These are phyloP conservation scores for Gossypium turneri DNA, from an alignment of 345 rosid genomes.

Conservation along the genomic window DNA sequence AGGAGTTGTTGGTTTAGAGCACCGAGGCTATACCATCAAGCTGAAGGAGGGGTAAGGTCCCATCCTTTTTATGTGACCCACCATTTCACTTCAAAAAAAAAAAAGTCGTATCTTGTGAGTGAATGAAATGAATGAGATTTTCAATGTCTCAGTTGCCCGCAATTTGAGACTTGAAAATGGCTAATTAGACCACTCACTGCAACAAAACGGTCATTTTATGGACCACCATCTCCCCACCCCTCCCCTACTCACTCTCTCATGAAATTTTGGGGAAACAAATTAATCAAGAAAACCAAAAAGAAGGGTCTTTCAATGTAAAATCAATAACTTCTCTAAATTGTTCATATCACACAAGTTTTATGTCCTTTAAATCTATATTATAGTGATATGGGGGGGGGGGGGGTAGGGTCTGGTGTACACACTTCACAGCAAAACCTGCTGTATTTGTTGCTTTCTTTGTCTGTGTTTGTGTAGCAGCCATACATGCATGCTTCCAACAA, in stretches of 20 bases:
- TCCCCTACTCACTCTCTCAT: background rate
- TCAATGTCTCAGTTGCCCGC: background rate
- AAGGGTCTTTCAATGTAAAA: background rate
- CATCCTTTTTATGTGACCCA: conserved; percentile 12
- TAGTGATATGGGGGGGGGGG: background rate
- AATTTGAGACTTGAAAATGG: conserved; percentile 13
- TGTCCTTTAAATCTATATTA: background rate
- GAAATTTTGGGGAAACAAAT: background rate
- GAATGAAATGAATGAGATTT: conserved; percentile 8
- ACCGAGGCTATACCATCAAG: conserved; percentile 9
- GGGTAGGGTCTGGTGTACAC: background rate
- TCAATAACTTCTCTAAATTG: background rate
- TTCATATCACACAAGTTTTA: conserved; percentile 5
- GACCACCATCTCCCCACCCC: background rate
- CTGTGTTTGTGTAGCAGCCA: conserved; percentile 24
- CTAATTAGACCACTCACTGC: conserved; percentile 4
- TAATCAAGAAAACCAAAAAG: background rate
- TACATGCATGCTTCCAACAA: background rate
- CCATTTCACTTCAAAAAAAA: background rate
- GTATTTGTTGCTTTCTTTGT: conserved; percentile 12
- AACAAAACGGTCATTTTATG: background rate
- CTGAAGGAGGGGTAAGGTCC: background rate
- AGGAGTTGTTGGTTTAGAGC: conserved; percentile 10
- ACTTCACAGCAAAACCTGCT: conserved; percentile 3
- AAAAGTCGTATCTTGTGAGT: conserved; percentile 12